Evolutionary conservation across 257 asterid species (phyloP).

Genomic region (Galeopsis tetrahit): DNA sequence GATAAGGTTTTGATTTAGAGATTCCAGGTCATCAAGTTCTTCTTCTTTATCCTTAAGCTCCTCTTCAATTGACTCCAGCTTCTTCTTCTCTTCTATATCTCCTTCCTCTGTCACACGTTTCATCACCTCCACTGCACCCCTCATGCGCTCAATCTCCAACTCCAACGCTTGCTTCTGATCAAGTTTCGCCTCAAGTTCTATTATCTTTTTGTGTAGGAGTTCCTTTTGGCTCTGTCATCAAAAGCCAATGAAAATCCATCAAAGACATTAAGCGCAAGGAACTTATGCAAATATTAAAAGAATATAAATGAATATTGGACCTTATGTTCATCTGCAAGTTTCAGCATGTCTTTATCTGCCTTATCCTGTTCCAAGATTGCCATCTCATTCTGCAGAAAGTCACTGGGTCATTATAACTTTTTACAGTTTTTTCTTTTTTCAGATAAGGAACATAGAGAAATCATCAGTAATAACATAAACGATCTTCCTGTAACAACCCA

Average conservation of each 20-base stretch:
- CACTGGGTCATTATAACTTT: slow-evolving; percentile 25
- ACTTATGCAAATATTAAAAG: slow-evolving; percentile 26
- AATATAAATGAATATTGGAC: slow-evolving; percentile 37
- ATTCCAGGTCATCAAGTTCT: slow-evolving; percentile 51
- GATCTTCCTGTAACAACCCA: neutral
- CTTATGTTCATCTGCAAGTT: slow-evolving; percentile 77
- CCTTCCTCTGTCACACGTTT: slow-evolving; percentile 64
- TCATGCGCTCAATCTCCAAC: slow-evolving; percentile 59
- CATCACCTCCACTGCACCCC: slow-evolving; percentile 61
- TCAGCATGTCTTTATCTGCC: slow-evolving; percentile 61
- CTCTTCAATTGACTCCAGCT: slow-evolving; percentile 49
- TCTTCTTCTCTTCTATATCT: slow-evolving; percentile 51
- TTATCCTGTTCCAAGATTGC: slow-evolving; percentile 69
- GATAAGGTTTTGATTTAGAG: slow-evolving; percentile 52
- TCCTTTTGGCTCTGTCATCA: slow-evolving; percentile 67
- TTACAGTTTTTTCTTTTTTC: neutral
- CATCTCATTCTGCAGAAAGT: slow-evolving; percentile 65
- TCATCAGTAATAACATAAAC: neutral
- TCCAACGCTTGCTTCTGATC: slow-evolving; percentile 76
- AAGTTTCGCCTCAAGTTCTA: slow-evolving; percentile 64
- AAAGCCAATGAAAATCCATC: slow-evolving; percentile 10
- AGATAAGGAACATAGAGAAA: slow-evolving; percentile 16
- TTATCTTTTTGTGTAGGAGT: slow-evolving; percentile 51
- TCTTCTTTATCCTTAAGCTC: slow-evolving; percentile 69
- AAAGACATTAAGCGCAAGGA: slow-evolving; percentile 8